phyloP scores from a whole-genome alignment of 2,329 filamentous ascomycete genomes.

The Septoria linicola region DNA sequence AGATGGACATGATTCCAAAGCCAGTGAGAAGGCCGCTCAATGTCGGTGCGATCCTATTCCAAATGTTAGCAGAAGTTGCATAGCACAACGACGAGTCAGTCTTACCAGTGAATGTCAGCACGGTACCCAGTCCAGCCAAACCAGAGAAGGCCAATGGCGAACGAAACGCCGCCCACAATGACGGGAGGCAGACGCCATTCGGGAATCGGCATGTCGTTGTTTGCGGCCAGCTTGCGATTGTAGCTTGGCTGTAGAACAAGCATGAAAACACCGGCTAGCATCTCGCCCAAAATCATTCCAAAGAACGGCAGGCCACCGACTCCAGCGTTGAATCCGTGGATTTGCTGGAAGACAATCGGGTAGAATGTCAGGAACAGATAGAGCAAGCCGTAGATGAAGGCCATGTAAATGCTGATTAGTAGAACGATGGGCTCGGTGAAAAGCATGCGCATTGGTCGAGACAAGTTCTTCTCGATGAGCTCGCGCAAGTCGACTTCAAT shows the following conservation, averaged over 20 bases:
- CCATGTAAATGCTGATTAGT: slow-evolving; percentile 47
- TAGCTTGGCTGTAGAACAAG: slow-evolving; percentile 37
- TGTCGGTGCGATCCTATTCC: slow-evolving; percentile 42
- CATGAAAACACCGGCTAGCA: slow-evolving; percentile 31
- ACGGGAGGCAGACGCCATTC: slow-evolving; percentile 48
- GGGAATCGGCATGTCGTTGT: slow-evolving; percentile 44
- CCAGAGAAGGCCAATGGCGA: slow-evolving; percentile 42
- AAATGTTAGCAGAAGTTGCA: no score
- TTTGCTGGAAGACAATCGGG: slow-evolving; percentile 70
- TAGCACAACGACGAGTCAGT: no score
- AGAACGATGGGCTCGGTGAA: slow-evolving; percentile 53
- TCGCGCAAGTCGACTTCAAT: slow-evolving; percentile 41
- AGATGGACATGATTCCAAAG: slow-evolving; percentile 45
- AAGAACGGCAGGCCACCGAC: slow-evolving; percentile 78
- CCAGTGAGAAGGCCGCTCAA: slow-evolving; percentile 46
- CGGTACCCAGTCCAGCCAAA: slow-evolving; percentile 47
- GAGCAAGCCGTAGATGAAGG: slow-evolving; percentile 54
- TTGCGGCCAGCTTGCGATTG: slow-evolving; percentile 35
- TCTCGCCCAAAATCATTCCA: slow-evolving; percentile 58
- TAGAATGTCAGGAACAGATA: slow-evolving; percentile 87
- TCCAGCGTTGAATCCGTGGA: slow-evolving; percentile 70
- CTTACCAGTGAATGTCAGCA: slow-evolving; percentile 38
- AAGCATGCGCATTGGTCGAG: slow-evolving; percentile 48
- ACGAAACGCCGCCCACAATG: slow-evolving; percentile 51
- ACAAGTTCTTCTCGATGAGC: slow-evolving; percentile 40